These are phyloP conservation scores for Pichia sp. DNA, from an alignment of 1,139 yeast genomes.

Conservation along the genomic window DNA sequence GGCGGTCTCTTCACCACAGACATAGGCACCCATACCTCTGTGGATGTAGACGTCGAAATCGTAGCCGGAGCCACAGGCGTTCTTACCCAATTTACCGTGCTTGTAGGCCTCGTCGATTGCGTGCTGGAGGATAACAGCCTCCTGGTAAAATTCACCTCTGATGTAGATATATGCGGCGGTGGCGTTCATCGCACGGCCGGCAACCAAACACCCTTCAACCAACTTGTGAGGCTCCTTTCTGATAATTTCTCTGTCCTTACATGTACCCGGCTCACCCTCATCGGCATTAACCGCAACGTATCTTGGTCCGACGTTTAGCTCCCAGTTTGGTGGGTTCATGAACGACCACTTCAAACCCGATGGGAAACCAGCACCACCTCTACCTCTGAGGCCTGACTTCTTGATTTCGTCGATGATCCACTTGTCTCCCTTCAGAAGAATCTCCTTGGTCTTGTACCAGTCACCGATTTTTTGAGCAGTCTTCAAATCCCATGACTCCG, in stretches of 20 bases:
- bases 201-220: constrained; percentile 80
- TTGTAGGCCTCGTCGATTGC: constrained; percentile 85
- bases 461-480: constrained; percentile 78
- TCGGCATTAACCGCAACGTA: constrained; percentile 86
- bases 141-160: constrained; percentile 84
- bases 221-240: constrained; percentile 88
- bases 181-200: constrained; percentile 90
- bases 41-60: constrained; percentile 77
- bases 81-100: constrained; percentile 73
- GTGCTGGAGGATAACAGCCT: constrained; percentile 62
- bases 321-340: constrained; percentile 96
- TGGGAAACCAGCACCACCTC: constrained; percentile 94
- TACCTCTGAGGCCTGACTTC: constrained; percentile 78
- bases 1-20: constrained; percentile 90
- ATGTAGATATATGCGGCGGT: constrained; percentile 88
- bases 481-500: constrained; percentile 69
- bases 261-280: constrained; percentile 93
- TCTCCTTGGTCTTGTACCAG: constrained; percentile 87
- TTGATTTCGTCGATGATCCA: constrained; percentile 88
- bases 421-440: constrained; percentile 72
- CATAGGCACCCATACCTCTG: constrained; percentile 89
- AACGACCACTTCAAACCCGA: constrained; percentile 88
- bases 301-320: constrained; percentile 78
- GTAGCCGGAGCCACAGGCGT: constrained; percentile 84
- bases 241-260: constrained; percentile 85